Conservation (phyloP, 148 eudicot species). For the Nepenthes mirabilis region DNA sequence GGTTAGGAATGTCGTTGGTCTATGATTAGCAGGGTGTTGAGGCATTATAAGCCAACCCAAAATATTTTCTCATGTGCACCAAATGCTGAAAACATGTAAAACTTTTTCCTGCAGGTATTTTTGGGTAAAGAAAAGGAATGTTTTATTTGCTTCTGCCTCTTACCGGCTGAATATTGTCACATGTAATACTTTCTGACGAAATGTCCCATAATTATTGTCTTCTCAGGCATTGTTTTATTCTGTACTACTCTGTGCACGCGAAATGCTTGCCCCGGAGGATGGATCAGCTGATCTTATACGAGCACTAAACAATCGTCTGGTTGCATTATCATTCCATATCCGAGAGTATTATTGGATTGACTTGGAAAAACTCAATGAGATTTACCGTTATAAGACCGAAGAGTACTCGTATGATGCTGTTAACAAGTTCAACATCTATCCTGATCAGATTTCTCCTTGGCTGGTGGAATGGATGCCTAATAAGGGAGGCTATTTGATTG, state of each 20-base stretch:
- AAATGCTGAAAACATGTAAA: no score
- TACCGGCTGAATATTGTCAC: background rate
- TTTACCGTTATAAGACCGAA: conserved; percentile 58
- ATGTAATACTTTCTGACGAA: background rate
- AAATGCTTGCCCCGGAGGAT: conserved; percentile 48
- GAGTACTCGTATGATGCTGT: conserved; percentile 57
- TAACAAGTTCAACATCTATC: conserved; percentile 58
- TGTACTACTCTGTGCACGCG: conserved; percentile 42
- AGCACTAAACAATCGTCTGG: conserved; percentile 44
- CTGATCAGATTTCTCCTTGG: conserved; percentile 60
- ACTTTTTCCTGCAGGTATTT: no score
- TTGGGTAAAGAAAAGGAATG: no score
- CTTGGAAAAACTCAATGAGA: conserved; percentile 44
- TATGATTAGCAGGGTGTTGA: no score
- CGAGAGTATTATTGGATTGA: conserved; percentile 54
- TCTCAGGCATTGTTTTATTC: conserved; percentile 50
- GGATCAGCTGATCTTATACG: conserved; percentile 42
- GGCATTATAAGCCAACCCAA: no score
- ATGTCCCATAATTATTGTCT: background rate
- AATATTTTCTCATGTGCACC: no score
- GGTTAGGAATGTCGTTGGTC: no score
- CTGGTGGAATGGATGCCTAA: conserved; percentile 50
- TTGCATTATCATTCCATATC: conserved; percentile 51
- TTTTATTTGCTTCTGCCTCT: background rate
- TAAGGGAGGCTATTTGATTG: conserved; percentile 51